Base-by-base conservation (phyloP, 805 yeast genomes). In the Wickerhamiella lipophila region DNA sequence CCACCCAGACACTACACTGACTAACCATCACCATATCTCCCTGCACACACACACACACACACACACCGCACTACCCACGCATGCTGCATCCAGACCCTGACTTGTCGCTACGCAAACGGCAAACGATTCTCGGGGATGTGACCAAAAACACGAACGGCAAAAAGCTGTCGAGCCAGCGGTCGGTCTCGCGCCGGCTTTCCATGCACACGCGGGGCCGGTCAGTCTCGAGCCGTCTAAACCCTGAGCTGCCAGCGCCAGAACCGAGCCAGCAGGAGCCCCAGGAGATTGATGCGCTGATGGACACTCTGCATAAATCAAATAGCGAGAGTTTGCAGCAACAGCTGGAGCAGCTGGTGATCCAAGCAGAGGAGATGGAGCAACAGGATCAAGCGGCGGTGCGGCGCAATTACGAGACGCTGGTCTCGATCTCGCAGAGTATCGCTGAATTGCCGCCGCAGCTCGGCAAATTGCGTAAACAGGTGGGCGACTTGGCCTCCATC, bases 391-490 rank as follows among this genome's bases (percentile, higher is more conserved):
- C 54, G 21, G 53, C 54, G 9, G 48, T 60, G 46, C 58, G 62
- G 40, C 57, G 53, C 43, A 63, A 56, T 53, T 63, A 63, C 51
- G 58, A 56, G 47, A 55, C 66, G 6, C 56, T 65, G 51, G 52
- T 62, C 34, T 36, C 55, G 13, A 66, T 61, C 0, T 64, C 67
- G 38, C 70, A 71, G 25, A 81, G 82, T 50, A 67, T 87, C 29
- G 68, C 71, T 32, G 68, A 69, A n/a, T 79, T 94, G 0, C 79
- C 80, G 49, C 68, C 72, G 6, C 86, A 80, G 54, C 64, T 87
- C 54, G 71, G 79, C 52, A 70, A 67, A 45, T 67, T 88, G 52
- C 75, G 92, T 50, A 67, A 69, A 8, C 70, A 76, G 19, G 74
- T 86, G 15, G 71, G 68, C 49, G 82, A 78, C 26, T 64, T 88